A percentile compares a stretch with the other conserved stretches of the same genome.
These are phyloP conservation scores for Monilinia polystroma DNA, from an alignment of 2,329 filamentous ascomycete genomes.

Conservation along the genomic window DNA sequence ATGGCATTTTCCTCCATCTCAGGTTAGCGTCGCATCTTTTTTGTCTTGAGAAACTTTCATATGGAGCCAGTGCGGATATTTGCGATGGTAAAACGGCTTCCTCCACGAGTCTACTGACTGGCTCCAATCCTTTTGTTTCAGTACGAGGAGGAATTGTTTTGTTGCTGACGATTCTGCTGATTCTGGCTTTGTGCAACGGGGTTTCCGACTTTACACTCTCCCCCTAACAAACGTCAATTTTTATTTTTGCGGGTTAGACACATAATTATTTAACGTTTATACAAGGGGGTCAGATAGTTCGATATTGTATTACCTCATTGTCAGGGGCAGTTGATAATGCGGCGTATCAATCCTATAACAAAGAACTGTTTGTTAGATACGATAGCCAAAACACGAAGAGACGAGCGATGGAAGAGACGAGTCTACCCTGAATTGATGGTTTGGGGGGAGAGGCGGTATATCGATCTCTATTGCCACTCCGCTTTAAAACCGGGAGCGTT, in stretches of 20 bases:
- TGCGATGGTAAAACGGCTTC: slow-evolving; percentile 7
- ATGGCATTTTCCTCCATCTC: slow-evolving; percentile 1
- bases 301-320: slow-evolving; percentile 10
- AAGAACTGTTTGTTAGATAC: background rate
- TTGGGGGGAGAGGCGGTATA: background rate
- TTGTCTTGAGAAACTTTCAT: slow-evolving; percentile 10
- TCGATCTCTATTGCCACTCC: slow-evolving; percentile 13
- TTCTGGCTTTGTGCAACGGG: background rate
- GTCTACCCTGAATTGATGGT: slow-evolving; percentile 5
- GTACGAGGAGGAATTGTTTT: background rate
- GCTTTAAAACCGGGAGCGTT: slow-evolving; percentile 9
- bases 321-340: slow-evolving; percentile 14
- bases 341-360: background rate
- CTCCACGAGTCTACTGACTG: slow-evolving; percentile 6
- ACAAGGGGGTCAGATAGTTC: too few species aligned
- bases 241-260: too few species aligned
- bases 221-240: too few species aligned
- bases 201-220: background rate
- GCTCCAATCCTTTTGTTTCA: slow-evolving; percentile 18
- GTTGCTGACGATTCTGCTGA: background rate
- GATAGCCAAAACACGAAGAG: background rate
- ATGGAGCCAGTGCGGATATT: slow-evolving; percentile 16
- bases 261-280: too few species aligned
- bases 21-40: slow-evolving; percentile 10
- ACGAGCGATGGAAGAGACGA: slow-evolving; percentile 13